Evolutionary conservation across 177 flowering plant genomes (phyloP), one percentile per base, ranked within the genome.

Genomic region (Vitis hybrid): DNA sequence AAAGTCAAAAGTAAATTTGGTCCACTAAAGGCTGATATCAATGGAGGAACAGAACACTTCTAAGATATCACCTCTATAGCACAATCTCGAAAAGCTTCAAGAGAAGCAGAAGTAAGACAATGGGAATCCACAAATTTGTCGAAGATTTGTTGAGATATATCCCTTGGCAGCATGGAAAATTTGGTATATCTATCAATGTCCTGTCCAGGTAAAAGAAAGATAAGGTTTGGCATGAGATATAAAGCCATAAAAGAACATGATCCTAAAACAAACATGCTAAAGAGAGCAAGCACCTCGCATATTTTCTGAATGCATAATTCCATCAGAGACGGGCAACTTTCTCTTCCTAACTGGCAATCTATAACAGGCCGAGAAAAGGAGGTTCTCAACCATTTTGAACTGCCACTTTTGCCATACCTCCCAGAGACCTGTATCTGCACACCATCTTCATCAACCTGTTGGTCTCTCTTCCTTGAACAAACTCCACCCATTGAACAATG

Each of bases 401-500:
- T 91, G 15, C 83, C 82, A 75, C 86, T 88, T 75, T 82, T 89
- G 67, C 74, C 63, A 72, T 80, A 90, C 72, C 78, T 86, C 67
- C 74, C 78, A 60, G 89, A 77, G 55, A 84, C 69, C 51, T 87
- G 91, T 79, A 87, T 77, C 17, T 71, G 76, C 18, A 78, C 30
- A 74, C 59, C 71, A 11, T 87, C 94, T 45, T 90, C 94, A 67
- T 69, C 65, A 14, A 79, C 89, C 75, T 67, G 85, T 45, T 84
- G 90, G 74, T 82, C 87, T 70, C 93, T 85, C 83, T 93, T 93
- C 78, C 94, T 90, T 14, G 98, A 93, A 80, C 96, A 93, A 81
- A 80, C 83, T 68, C 96, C 91, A 56, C 98, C 98, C 98, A 93
- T 93, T 51, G 74, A 58, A 55, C 50, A 61, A 45, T 55, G 60